These are phyloP conservation scores for Sequoia sempervirens DNA, from an alignment of 75 land plant species.

Conservation along the genomic window DNA sequence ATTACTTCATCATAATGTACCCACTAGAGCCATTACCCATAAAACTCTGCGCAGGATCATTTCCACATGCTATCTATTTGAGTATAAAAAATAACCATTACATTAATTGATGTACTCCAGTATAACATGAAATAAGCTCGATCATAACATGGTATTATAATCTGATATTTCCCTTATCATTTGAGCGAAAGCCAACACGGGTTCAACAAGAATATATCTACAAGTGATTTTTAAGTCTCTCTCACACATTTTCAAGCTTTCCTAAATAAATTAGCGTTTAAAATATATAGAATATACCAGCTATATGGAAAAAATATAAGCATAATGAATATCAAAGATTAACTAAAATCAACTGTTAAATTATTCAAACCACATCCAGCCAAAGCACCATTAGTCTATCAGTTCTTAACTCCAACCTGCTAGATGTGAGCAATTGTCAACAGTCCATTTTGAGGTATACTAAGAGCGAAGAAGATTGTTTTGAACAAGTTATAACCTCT, in stretches of 20 bases:
- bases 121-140: too few species aligned
- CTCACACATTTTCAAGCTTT: neutral
- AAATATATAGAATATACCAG: neutral
- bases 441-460: neutral
- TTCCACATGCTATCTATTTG: neutral
- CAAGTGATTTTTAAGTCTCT: neutral
- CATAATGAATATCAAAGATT: neutral
- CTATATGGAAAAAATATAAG: neutral
- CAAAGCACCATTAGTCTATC: neutral
- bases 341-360: neutral
- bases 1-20: too few species aligned
- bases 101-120: neutral
- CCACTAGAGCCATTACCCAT: too few species aligned
- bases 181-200: neutral
- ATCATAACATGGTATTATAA: too few species aligned
- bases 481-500: too few species aligned
- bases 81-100: neutral
- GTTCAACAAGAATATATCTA: too few species aligned
- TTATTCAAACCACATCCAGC: neutral
- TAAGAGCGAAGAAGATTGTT: too few species aligned
- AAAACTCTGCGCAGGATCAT: neutral
- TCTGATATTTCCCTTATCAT: too few species aligned
- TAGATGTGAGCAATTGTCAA: neutral
- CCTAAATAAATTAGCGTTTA: neutral
- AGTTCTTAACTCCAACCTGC: neutral